A percentile compares a stretch with the other conserved stretches of the same genome.
These are phyloP conservation scores for Emmonsiellopsis sp. DNA, from an alignment of 2,329 filamentous ascomycete species.

Conservation along the genomic window DNA sequence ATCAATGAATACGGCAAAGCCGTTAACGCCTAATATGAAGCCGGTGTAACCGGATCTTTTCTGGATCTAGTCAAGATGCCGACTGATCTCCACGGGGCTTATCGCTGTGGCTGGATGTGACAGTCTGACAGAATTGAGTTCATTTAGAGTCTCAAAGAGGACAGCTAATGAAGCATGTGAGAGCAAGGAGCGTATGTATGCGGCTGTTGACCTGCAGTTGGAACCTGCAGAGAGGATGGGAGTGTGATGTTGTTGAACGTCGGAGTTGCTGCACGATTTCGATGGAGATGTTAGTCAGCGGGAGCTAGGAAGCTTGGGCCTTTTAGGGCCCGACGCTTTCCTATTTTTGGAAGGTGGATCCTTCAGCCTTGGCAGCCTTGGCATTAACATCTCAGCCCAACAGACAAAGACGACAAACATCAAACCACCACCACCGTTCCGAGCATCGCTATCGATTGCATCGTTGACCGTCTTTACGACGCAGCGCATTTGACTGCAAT, in stretches of 20 bases:
- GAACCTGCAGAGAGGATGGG: background rate
- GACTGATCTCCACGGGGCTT: too few species aligned
- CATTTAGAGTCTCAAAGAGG: background rate
- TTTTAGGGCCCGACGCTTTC: background rate
- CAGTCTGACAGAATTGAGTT: background rate
- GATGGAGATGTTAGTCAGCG: background rate
- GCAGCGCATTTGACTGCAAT: too few species aligned
- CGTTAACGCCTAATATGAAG: background rate
- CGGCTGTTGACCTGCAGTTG: background rate
- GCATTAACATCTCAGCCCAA: background rate
- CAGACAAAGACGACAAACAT: too few species aligned
- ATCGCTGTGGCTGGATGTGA: background rate
- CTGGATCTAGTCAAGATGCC: too few species aligned
- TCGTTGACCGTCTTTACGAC: too few species aligned
- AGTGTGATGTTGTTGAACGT: background rate
- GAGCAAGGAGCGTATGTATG: background rate
- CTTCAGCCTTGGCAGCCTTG: background rate
- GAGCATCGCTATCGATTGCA: too few species aligned
- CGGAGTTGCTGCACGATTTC: background rate
- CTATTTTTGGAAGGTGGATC: background rate
- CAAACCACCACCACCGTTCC: too few species aligned
- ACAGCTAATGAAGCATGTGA: background rate
- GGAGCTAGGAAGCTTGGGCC: background rate
- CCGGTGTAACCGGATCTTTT: background rate
- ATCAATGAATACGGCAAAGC: background rate